These are phyloP conservation scores for Tetradesmus lagerheimii DNA, from an alignment of 139 green algal genomes.

Conservation along the genomic window DNA sequence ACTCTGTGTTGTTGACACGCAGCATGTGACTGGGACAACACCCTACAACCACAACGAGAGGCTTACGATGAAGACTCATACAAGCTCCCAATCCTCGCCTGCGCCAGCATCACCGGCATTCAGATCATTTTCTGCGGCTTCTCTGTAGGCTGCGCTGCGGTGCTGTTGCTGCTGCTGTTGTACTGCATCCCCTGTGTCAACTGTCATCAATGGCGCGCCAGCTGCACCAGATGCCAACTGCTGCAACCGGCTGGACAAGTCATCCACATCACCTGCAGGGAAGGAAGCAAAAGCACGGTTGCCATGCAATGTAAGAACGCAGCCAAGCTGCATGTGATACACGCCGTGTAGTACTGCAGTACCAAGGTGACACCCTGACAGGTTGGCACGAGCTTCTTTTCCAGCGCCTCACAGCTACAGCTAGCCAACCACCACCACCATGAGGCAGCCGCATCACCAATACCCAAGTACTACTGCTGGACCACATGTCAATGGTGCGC, in stretches of 20 bases:
- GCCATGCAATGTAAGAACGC: too few species aligned
- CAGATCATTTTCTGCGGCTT: neutral
- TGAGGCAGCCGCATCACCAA: neutral
- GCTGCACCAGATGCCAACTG: slow-evolving; percentile 53
- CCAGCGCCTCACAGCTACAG: too few species aligned
- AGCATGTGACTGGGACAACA: slow-evolving; percentile 1
- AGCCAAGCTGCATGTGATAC: too few species aligned
- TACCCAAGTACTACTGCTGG: too few species aligned
- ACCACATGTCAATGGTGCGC: too few species aligned
- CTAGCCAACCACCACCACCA: too few species aligned
- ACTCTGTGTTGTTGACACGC: neutral
- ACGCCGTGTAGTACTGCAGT: too few species aligned
- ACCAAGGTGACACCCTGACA: too few species aligned
- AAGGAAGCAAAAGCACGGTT: neutral
- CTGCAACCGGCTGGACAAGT: slow-evolving; percentile 64
- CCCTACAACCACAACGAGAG: neutral
- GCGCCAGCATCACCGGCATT: neutral
- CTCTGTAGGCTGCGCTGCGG: neutral
- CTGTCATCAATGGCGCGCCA: slow-evolving; percentile 71
- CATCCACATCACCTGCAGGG: slow-evolving; percentile 64
- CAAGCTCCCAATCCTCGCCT: slow-evolving; percentile 41
- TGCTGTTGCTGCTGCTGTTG: neutral
- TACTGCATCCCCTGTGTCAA: slow-evolving; percentile 2
- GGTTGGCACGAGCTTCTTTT: too few species aligned
- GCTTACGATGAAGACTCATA: neutral